Conservation (phyloP, 192 early-diverging fungal species). For the Glomus cerebriforme region DNA sequence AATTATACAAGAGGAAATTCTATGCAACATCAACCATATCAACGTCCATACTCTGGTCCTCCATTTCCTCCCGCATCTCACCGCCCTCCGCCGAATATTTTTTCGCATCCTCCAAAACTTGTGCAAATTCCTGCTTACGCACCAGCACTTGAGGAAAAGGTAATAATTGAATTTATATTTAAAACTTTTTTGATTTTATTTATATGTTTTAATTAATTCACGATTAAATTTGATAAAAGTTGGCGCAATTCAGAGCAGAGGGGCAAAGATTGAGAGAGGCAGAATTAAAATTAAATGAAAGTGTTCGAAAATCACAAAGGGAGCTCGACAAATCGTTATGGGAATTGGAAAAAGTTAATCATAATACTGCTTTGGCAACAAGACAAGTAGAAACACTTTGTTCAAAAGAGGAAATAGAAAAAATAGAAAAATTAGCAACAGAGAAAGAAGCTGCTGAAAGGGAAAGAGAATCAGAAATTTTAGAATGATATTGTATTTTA, state of each 20-base stretch:
- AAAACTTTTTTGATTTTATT: neutral
- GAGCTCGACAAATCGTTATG: constrained; percentile 12
- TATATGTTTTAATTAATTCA: neutral
- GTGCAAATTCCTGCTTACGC: constrained; percentile 6
- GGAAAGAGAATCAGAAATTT: neutral
- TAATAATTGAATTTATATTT: too few relatives aligned
- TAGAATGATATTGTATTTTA: neutral
- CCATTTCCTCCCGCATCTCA: constrained; percentile 2
- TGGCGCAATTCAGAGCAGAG: neutral
- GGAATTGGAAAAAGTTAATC: constrained; percentile 14
- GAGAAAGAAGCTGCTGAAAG: neutral
- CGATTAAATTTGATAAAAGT: neutral
- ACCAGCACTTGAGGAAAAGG: constrained; percentile 11
- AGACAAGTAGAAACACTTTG: constrained; percentile 13
- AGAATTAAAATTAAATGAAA: neutral
- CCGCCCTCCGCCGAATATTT: neutral
- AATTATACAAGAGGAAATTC: constrained; percentile 11
- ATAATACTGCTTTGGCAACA: constrained; percentile 1
- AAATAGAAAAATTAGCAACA: neutral
- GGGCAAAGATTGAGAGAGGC: constrained; percentile 1
- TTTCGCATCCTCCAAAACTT: neutral
- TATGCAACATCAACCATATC: constrained; percentile 6
- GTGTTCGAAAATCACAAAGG: constrained; percentile 6
- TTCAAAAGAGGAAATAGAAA: constrained; percentile 1
- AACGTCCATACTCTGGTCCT: constrained; percentile 2